Evolutionary conservation across 2,329 filamentous ascomycete genomes (phyloP).

Genomic region (Fusarium newnesense): DNA sequence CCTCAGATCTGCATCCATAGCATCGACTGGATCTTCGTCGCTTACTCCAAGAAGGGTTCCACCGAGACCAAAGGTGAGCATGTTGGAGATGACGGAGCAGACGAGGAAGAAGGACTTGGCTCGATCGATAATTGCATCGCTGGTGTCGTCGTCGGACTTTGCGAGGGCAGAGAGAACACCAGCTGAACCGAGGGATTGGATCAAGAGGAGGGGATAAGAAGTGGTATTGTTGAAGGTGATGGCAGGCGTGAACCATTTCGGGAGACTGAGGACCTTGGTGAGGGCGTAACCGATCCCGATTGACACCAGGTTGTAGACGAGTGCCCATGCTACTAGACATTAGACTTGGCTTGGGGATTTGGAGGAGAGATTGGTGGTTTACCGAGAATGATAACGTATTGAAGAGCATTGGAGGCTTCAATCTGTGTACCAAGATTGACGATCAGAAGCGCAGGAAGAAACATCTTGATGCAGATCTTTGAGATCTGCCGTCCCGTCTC

Average conservation of each 20-base stretch:
- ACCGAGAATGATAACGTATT: constrained; percentile 19
- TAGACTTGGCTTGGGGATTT: background rate
- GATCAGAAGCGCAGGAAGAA: constrained; percentile 25
- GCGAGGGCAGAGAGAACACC: constrained; percentile 20
- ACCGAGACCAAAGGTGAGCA: constrained; percentile 29
- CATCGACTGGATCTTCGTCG: constrained; percentile 26
- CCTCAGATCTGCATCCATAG: constrained; percentile 18
- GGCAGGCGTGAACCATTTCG: constrained; percentile 30
- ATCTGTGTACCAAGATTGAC: constrained; percentile 30
- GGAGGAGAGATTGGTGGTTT: background rate
- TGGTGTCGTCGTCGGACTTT: constrained; percentile 23
- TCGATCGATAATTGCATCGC: constrained; percentile 19
- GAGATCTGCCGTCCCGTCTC: constrained; percentile 32
- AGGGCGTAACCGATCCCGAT: constrained; percentile 22
- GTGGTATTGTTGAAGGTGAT: constrained; percentile 33
- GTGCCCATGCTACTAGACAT: constrained; percentile 14
- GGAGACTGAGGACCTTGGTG: constrained; percentile 16
- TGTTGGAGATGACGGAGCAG: constrained; percentile 31
- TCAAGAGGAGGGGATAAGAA: constrained; percentile 24
- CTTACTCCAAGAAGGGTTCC: constrained; percentile 23
- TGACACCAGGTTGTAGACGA: constrained; percentile 22
- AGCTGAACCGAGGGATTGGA: constrained; percentile 29
- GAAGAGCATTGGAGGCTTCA: constrained; percentile 17
- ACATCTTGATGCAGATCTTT: constrained; percentile 33
- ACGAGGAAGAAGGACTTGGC: constrained; percentile 33